These are phyloP conservation scores for Parsonsia alboflavescens DNA, from an alignment of 257 asterid species.

Conservation along the genomic window DNA sequence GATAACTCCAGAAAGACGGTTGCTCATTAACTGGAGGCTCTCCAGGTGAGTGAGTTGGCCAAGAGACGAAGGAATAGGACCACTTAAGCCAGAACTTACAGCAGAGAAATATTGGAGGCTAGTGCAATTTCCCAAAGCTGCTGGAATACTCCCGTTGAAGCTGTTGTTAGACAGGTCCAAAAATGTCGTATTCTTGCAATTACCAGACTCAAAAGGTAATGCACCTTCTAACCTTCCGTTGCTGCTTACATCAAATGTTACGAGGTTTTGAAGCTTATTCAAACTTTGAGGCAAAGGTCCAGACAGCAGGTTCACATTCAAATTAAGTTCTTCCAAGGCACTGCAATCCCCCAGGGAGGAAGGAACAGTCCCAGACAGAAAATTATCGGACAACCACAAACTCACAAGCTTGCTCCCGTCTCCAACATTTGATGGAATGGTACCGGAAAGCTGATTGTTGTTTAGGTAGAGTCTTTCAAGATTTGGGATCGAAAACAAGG, in stretches of 20 bases:
- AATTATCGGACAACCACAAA: slow-evolving; percentile 41
- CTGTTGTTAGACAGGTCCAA: slow-evolving; percentile 48
- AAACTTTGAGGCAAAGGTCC: slow-evolving; percentile 59
- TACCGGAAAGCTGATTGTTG: slow-evolving; percentile 52
- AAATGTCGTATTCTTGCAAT: slow-evolving; percentile 32
- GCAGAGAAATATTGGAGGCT: slow-evolving; percentile 43
- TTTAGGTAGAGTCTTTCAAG: slow-evolving; percentile 39
- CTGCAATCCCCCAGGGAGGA: slow-evolving; percentile 61
- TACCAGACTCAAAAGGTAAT: slow-evolving; percentile 43
- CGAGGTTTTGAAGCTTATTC: slow-evolving; percentile 47
- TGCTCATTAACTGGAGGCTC: slow-evolving; percentile 49
- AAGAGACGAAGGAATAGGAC: slow-evolving; percentile 61
- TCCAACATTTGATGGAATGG: slow-evolving; percentile 52
- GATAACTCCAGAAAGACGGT: slow-evolving; percentile 59
- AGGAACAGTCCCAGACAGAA: slow-evolving; percentile 58
- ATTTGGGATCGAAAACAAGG: slow-evolving; percentile 45
- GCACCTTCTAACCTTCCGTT: slow-evolving; percentile 46
- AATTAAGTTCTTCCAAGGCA: slow-evolving; percentile 39
- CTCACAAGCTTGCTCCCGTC: slow-evolving; percentile 30
- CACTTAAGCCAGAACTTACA: slow-evolving; percentile 46
- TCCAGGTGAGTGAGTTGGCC: slow-evolving; percentile 47
- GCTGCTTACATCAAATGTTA: slow-evolving; percentile 32
- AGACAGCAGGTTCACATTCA: slow-evolving; percentile 42
- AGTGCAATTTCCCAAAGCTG: slow-evolving; percentile 57
- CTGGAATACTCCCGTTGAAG: slow-evolving; percentile 56